phyloP scores from a whole-genome alignment of 176 grass and related monocot species.

The Olyra latifolia region DNA sequence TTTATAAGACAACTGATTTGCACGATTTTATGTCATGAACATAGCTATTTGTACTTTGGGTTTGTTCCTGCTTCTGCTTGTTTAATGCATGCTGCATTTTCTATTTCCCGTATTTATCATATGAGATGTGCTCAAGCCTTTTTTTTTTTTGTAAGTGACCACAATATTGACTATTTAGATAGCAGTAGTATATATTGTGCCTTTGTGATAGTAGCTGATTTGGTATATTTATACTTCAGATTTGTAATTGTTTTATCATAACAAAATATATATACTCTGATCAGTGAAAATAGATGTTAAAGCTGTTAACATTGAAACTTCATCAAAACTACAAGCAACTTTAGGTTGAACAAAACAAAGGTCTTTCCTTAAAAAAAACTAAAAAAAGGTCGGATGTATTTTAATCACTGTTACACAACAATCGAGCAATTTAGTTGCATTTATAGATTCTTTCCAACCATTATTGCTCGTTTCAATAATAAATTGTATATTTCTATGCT shows the following conservation, averaged over 20 bases:
- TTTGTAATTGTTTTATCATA: conserved; percentile 19
- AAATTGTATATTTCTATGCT: background rate
- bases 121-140: background rate
- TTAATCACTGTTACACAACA: background rate
- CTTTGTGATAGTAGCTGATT: background rate
- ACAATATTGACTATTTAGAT: background rate
- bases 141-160: background rate
- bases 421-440: background rate
- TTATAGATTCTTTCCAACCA: background rate
- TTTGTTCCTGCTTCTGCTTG: background rate
- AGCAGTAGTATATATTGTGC: conserved; percentile 12
- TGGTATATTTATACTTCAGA: background rate
- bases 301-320: background rate
- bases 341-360: conserved; percentile 15
- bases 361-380: no score
- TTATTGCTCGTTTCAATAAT: background rate
- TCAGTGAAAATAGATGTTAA: background rate
- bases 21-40: background rate
- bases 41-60: background rate
- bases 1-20: background rate
- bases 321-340: background rate
- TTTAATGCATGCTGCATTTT: conserved; percentile 25
- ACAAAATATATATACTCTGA: conserved; percentile 12
- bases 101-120: background rate
- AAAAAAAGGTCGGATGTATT: background rate